Evolutionary conservation across 2,329 filamentous ascomycete species (phyloP).

Genomic region (Lanzia echinophila): DNA sequence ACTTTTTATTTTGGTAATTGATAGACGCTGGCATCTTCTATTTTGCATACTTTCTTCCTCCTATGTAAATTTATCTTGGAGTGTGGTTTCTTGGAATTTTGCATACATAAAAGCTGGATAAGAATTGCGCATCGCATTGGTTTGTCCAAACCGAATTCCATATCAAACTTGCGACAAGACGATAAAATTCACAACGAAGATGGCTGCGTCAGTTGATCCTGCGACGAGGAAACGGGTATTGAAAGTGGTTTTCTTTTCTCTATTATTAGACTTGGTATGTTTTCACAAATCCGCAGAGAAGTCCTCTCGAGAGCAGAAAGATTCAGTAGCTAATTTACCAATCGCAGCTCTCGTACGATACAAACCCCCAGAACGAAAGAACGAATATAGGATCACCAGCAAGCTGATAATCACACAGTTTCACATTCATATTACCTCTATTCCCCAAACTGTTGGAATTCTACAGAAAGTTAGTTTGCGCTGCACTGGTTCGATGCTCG

Average conservation of each 20-base stretch:
- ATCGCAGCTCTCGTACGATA: conserved; percentile 11
- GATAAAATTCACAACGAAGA: conserved; percentile 8
- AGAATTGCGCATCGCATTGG: no score
- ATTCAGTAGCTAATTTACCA: not conserved
- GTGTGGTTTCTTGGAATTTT: no score
- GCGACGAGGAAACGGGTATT: conserved; percentile 71
- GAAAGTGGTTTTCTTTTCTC: conserved; percentile 79
- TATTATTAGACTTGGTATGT: conserved; percentile 81
- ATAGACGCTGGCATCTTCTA: no score
- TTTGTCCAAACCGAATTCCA: not conserved
- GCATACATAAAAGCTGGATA: no score
- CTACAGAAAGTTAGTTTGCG: conserved; percentile 68
- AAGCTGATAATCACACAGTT: conserved; percentile 34
- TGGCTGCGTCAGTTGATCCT: conserved; percentile 40
- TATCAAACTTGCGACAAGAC: not conserved
- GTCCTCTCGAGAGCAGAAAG: no score
- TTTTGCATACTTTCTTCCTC: no score
- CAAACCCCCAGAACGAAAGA: not conserved
- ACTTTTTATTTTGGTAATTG: no score
- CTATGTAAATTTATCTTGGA: no score
- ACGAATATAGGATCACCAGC: not conserved
- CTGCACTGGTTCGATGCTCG: conserved; percentile 25
- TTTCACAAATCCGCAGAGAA: not conserved
- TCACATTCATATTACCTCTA: conserved; percentile 95
- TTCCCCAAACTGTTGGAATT: conserved; percentile 95